Evolutionary conservation across 345 rosid genomes (phyloP).

Genomic region (Excoecaria agallocha): DNA sequence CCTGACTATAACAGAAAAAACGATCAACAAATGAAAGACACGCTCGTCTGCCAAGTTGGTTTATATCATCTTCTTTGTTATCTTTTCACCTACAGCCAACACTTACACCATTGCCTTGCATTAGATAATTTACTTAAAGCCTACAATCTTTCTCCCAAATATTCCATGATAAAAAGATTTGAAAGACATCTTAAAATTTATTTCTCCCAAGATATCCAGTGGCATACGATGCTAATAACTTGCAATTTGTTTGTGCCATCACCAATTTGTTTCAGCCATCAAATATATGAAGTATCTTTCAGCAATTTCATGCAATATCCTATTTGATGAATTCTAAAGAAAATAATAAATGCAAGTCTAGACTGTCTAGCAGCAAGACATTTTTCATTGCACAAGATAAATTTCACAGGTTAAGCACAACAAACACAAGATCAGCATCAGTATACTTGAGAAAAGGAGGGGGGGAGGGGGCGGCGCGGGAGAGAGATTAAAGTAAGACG

Average conservation of each 20-base stretch:
- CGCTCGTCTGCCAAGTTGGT: background rate
- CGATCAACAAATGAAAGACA: background rate
- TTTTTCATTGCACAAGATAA: background rate
- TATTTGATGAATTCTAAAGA: background rate
- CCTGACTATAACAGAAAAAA: background rate
- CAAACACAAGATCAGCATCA: background rate
- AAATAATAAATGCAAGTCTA: conserved; percentile 2
- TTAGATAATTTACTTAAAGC: background rate
- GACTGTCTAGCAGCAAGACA: conserved; percentile 8
- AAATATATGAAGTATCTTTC: background rate
- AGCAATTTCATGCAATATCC: background rate
- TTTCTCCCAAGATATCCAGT: background rate
- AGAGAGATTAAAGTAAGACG: conserved; percentile 12
- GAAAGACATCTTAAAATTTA: background rate
- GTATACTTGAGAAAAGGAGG: background rate
- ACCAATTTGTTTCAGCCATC: background rate
- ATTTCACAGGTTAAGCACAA: background rate
- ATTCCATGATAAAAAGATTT: background rate
- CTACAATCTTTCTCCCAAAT: background rate
- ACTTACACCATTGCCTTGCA: background rate
- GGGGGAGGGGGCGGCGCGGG: background rate
- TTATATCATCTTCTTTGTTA: background rate
- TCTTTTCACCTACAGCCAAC: background rate
- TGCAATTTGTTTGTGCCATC: background rate
- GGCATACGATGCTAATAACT: background rate